These are phyloP conservation scores for Mallotus japonicus DNA, from an alignment of 441 rosid genomes.

Conservation along the genomic window DNA sequence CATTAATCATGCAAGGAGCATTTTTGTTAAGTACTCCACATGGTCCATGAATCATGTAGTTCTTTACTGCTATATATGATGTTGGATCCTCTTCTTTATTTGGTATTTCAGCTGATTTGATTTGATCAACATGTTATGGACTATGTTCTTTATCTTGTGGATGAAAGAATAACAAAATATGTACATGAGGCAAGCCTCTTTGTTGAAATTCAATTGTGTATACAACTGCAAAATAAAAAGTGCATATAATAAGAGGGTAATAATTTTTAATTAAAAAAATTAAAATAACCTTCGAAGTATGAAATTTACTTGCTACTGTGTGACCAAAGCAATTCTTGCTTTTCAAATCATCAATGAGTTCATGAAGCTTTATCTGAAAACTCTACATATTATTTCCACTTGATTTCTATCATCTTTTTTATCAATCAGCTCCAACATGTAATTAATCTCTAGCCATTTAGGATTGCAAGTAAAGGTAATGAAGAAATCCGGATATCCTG, in stretches of 20 bases:
- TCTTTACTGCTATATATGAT: not conserved
- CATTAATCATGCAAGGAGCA: not conserved
- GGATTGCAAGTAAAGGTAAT: conserved; percentile 3
- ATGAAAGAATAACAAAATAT: not conserved
- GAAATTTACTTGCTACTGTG: not conserved
- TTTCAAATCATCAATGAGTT: not conserved
- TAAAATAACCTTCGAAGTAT: not conserved
- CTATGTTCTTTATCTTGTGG: not conserved
- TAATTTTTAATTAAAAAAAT: too few species aligned
- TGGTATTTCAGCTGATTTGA: not conserved
- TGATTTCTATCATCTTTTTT: not conserved
- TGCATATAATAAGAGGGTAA: too few species aligned
- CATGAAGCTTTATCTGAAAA: not conserved
- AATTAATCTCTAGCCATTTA: not conserved
- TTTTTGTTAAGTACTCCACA: not conserved
- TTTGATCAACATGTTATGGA: not conserved
- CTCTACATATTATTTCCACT: not conserved
- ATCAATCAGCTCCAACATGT: too few species aligned
- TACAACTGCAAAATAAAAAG: not conserved
- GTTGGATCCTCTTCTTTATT: not conserved
- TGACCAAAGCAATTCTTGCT: not conserved
- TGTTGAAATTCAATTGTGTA: conserved; percentile 12
- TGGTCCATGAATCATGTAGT: conserved; percentile 23
- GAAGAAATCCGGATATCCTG: not conserved
- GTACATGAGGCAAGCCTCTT: conserved; percentile 3